These are phyloP conservation scores for Podospora comata DNA, from an alignment of 495 filamentous ascomycete species.

Conservation along the genomic window DNA sequence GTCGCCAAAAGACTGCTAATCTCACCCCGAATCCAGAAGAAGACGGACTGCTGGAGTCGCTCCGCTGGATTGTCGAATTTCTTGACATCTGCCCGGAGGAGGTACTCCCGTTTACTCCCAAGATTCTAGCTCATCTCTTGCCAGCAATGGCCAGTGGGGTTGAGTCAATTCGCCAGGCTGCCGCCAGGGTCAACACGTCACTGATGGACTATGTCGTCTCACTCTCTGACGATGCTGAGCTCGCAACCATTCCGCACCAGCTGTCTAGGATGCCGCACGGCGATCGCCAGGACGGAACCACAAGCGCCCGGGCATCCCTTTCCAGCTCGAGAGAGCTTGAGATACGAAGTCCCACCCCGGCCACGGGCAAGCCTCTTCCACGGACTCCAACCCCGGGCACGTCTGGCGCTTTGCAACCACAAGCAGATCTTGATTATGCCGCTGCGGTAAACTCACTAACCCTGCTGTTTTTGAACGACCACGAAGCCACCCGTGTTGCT, in stretches of 20 bases:
- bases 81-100: slow-evolving; percentile 97
- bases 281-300: slow-evolving; percentile 55
- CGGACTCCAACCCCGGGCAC: slow-evolving; percentile 47
- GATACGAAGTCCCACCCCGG: slow-evolving; percentile 53
- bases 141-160: slow-evolving; percentile 92
- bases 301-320: slow-evolving; percentile 50
- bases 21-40: slow-evolving; percentile 56
- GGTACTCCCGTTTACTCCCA: slow-evolving; percentile 91
- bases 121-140: slow-evolving; percentile 84
- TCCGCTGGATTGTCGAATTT: slow-evolving; percentile 94
- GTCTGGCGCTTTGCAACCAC: slow-evolving; percentile 44
- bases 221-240: slow-evolving; percentile 70
- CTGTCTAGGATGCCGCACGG: slow-evolving; percentile 40
- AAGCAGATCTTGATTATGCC: slow-evolving; percentile 87
- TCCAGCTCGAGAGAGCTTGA: slow-evolving; percentile 54
- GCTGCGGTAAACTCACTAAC: slow-evolving; percentile 94
- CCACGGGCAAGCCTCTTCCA: slow-evolving; percentile 40
- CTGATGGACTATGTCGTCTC: slow-evolving; percentile 90
- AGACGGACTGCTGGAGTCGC: slow-evolving; percentile 82
- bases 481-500: slow-evolving; percentile 91
- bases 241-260: slow-evolving; percentile 37
- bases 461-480: slow-evolving; percentile 90
- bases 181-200: slow-evolving; percentile 81
- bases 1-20: slow-evolving; percentile 22
- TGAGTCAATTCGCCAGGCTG: slow-evolving; percentile 82